Evolutionary conservation across 2,329 filamentous ascomycete species (phyloP).

Genomic region (Coniella lustricola): DNA sequence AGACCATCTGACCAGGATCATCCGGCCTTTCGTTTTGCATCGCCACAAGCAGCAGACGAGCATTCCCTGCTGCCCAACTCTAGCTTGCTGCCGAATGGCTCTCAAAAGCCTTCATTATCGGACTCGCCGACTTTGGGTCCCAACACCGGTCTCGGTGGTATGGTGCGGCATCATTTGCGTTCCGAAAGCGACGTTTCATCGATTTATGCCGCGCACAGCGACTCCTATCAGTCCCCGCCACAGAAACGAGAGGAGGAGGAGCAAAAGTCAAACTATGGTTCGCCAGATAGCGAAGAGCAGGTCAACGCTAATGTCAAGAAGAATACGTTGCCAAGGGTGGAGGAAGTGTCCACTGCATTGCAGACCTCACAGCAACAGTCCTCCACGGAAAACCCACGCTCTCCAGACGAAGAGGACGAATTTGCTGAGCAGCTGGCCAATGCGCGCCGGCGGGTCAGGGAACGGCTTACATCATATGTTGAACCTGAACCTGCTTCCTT

Average conservation of each 20-base stretch:
- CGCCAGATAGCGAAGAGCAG: not conserved
- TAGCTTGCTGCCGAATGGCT: conserved; percentile 13
- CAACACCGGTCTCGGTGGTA: conserved; percentile 61
- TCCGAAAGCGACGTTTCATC: conserved; percentile 77
- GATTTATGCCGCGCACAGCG: conserved; percentile 47
- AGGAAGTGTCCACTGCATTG: not conserved
- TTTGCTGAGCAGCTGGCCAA: conserved; percentile 68
- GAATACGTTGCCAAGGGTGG: not conserved
- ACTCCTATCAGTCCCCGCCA: not conserved
- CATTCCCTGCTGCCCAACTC: conserved; percentile 20
- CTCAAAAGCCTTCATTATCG: conserved; percentile 26
- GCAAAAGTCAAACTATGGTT: not conserved
- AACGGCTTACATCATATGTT: conserved; percentile 63
- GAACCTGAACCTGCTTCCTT: conserved; percentile 50
- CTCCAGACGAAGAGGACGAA: conserved; percentile 52
- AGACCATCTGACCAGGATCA: conserved; percentile 48
- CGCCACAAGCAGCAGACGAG: conserved; percentile 24
- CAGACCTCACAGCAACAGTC: not conserved
- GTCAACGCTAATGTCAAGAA: conserved; percentile 18
- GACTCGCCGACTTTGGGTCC: conserved; percentile 81
- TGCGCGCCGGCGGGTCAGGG: conserved; percentile 63
- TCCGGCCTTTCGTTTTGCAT: conserved; percentile 44
- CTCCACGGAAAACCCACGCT: conserved; percentile 3
- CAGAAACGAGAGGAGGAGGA: conserved; percentile 6
- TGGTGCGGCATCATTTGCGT: conserved; percentile 80